Evolutionary conservation across 1,284 basidiomycete genomes (phyloP).

Genomic region (Cryptococcus maquisensis): DNA sequence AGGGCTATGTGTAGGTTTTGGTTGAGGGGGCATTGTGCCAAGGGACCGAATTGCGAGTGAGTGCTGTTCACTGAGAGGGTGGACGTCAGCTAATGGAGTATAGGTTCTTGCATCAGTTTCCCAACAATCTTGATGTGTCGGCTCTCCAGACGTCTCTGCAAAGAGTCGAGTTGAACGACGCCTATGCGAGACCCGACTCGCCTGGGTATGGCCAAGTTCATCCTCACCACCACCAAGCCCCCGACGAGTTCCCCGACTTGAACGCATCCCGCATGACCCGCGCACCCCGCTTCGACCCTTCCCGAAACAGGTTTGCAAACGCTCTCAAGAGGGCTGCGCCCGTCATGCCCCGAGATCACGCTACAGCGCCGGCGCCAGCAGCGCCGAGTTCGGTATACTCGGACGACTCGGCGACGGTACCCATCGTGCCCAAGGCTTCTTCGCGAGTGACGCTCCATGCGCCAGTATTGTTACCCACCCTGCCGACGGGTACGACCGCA

Average conservation of each 20-base stretch:
- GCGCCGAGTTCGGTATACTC: conserved; percentile 49
- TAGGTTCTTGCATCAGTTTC: conserved; percentile 77
- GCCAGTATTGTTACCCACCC: conserved; percentile 78
- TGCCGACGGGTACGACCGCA: conserved; percentile 73
- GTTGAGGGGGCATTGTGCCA: conserved; percentile 92
- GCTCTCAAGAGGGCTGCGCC: conserved; percentile 46
- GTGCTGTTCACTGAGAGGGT: conserved; percentile 12
- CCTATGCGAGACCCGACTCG: conserved; percentile 37
- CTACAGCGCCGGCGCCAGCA: conserved; percentile 9
- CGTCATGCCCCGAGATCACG: conserved; percentile 5
- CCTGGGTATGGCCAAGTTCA: conserved; percentile 25
- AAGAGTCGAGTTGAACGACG: conserved; percentile 59
- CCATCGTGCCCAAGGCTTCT: conserved; percentile 66
- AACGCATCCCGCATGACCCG: conserved; percentile 48
- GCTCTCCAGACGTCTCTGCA: conserved; percentile 61
- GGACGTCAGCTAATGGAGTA: conserved; percentile 9
- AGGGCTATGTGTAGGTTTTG: conserved; percentile 94
- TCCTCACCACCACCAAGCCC: neutral
- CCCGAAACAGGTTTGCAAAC: conserved; percentile 73
- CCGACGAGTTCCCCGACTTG: conserved; percentile 81
- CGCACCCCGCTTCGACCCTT: conserved; percentile 58
- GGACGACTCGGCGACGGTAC: conserved; percentile 46
- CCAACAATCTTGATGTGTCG: conserved; percentile 54
- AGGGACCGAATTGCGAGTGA: conserved; percentile 65
- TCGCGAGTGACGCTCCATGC: conserved; percentile 75